A percentile compares a stretch with the other conserved stretches of the same genome.
These are phyloP conservation scores for Taiozyma sp. DNA, from an alignment of 1,139 yeast genomes.

Conservation along the genomic window DNA sequence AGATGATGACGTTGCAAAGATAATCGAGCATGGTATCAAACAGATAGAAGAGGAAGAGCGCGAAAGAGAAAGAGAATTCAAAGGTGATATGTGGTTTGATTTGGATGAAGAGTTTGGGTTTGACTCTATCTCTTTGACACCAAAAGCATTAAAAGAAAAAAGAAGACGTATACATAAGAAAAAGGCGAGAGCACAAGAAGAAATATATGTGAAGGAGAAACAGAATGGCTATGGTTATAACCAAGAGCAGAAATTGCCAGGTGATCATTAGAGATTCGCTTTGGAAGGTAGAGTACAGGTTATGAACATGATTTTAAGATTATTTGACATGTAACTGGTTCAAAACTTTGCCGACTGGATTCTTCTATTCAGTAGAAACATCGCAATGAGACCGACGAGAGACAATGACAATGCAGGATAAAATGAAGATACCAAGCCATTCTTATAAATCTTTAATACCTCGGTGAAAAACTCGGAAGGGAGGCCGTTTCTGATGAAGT, in stretches of 20 bases:
- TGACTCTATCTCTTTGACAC: constrained; percentile 3
- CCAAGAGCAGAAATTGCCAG: not conserved
- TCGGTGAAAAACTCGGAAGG: constrained; percentile 6
- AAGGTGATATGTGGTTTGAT: constrained; percentile 10
- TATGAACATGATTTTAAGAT: not conserved
- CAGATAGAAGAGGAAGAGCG: constrained; percentile 3
- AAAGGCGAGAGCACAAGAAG: not conserved
- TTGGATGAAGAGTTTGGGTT: constrained; percentile 20
- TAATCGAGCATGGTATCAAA: constrained; percentile 1
- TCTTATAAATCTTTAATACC: constrained; percentile 14
- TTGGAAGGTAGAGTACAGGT: not conserved
- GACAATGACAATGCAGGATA: constrained; percentile 12
- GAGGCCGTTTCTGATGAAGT: constrained; percentile 12
- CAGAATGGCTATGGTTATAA: not conserved
- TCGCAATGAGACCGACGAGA: constrained; percentile 8
- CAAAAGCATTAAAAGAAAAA: not conserved
- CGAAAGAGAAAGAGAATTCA: not conserved
- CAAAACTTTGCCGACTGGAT: not conserved
- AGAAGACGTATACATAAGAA: not conserved
- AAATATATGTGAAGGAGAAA: not conserved
- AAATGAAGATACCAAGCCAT: constrained; percentile 10
- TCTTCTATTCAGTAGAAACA: constrained; percentile 8
- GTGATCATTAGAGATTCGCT: not conserved
- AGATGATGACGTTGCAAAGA: constrained; percentile 5
- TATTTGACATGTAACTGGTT: not conserved